These are phyloP conservation scores for Onygenales sp. DNA, from an alignment of 2,329 filamentous ascomycete species.

Conservation along the genomic window DNA sequence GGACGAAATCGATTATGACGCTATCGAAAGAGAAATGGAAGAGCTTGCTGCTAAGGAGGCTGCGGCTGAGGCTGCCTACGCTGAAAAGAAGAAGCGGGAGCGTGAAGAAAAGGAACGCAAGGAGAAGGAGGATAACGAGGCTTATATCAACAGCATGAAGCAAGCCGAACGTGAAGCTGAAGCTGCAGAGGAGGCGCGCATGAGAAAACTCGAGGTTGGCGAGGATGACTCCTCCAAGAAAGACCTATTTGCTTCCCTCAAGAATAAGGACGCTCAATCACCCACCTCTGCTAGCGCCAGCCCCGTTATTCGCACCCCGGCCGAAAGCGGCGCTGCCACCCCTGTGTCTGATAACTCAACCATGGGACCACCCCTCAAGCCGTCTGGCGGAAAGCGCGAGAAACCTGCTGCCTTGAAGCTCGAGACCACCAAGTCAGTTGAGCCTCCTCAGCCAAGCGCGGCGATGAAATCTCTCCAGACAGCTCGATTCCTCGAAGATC, in stretches of 20 bases:
- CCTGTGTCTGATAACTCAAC: constrained; percentile 31
- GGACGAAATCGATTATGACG: constrained; percentile 37
- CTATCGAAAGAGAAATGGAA: constrained; percentile 38
- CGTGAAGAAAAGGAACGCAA: constrained; percentile 45
- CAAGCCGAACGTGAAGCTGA: constrained; percentile 40
- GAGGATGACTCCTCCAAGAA: constrained; percentile 27
- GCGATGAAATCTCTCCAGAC: constrained; percentile 90
- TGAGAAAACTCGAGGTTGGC: constrained; percentile 30
- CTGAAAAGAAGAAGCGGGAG: constrained; percentile 72
- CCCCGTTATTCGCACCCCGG: constrained; percentile 27
- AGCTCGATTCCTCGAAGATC: constrained; percentile 74
- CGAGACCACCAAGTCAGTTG: constrained; percentile 73
- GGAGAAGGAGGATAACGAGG: constrained; percentile 35
- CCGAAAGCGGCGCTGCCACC: constrained; percentile 36
- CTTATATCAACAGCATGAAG: constrained; percentile 40
- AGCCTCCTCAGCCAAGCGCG: constrained; percentile 86
- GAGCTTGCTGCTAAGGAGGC: constrained; percentile 39
- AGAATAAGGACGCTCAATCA: constrained; percentile 28
- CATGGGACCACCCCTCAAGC: constrained; percentile 44
- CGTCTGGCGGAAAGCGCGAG: constrained; percentile 51
- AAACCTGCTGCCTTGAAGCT: constrained; percentile 89
- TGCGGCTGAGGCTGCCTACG: constrained; percentile 36
- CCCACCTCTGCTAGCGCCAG: constrained; percentile 21
- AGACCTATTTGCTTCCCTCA: constrained; percentile 35
- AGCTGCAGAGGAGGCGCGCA: constrained; percentile 34